Percentiles rank a stretch among this genome's conserved stretches.
These are phyloP conservation scores for Geotrichum klebahnii DNA, from an alignment of 1,139 yeast species.

Conservation along the genomic window DNA sequence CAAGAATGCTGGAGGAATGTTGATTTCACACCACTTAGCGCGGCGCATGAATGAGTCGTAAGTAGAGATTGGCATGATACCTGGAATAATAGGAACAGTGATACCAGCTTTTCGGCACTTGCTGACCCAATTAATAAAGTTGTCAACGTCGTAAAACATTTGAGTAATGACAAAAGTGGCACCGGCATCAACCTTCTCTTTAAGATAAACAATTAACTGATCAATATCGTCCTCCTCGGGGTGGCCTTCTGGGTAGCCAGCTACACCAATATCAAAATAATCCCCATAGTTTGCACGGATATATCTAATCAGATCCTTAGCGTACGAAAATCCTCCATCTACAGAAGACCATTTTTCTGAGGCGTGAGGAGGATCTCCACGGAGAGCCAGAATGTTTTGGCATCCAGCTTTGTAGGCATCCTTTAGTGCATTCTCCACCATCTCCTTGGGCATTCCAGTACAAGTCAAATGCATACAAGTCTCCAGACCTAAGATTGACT, in stretches of 20 bases:
- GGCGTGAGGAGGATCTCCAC: constrained; percentile 86
- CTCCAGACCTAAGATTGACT: constrained; percentile 87
- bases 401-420: constrained; percentile 90
- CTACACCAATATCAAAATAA: constrained; percentile 83
- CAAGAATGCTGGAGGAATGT: constrained; percentile 70
- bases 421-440: constrained; percentile 79
- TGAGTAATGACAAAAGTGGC: constrained; percentile 92
- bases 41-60: constrained; percentile 89
- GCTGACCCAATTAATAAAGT: constrained; percentile 76
- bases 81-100: constrained; percentile 86
- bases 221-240: constrained; percentile 72
- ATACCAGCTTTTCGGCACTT: constrained; percentile 71
- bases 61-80: constrained; percentile 96
- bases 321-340: constrained; percentile 69
- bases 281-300: constrained; percentile 67
- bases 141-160: constrained; percentile 85
- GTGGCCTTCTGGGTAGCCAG: constrained; percentile 98
- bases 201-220: constrained; percentile 58
- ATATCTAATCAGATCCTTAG: constrained; percentile 75
- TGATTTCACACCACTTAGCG: constrained; percentile 88
- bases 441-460: constrained; percentile 81
- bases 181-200: constrained; percentile 88
- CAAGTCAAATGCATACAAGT: constrained; percentile 98
- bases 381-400: constrained; percentile 84
- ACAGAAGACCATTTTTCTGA: constrained; percentile 44